Evolutionary conservation across 2,329 filamentous ascomycete genomes (phyloP), one percentile per base, ranked within the genome.

Genomic region (Monosporascus cannonballus): DNA sequence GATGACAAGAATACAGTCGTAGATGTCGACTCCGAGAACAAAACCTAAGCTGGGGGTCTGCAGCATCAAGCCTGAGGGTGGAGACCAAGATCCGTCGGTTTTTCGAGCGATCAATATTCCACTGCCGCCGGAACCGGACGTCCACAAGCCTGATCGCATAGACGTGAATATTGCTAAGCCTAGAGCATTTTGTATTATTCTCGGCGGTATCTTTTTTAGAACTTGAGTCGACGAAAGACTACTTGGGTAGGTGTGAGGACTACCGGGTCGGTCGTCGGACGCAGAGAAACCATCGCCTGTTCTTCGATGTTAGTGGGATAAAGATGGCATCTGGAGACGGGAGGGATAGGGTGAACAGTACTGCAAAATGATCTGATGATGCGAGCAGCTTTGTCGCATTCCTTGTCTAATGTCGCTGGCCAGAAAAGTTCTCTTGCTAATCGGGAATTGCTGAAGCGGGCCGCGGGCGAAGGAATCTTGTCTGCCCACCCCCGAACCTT

Each of bases 111-210:
- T 84, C 39, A 97, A 77, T 39, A 97, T 81, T 49, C 93, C 93
- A 53, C 90, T 93, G 39, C 93, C 93, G 27, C 92, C 92, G 17
- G 91, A 92, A 46, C 93, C 93, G 46, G 89, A 93, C 61, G 96
- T 79, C 89, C 92, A 96, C 34, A 96, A 75, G 14, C 93, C 93
- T 15, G 90, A 93, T 54, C 93, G 86, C 90, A 96, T 96, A 30
- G 90, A 96, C 1, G 92, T 96, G 73, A 96, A 96, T 60, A 97
- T 89, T 51, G 90, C 92, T 53, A 97, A 80, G 11, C 90, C 93
- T 60, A 93, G 90, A 27, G 92, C 91, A 71, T 94, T 89, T 65
- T 89, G 84, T 61, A 97, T 90, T 53, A 96, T 90, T 64, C 86
- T 81, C 53, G 85, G 76, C 0, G 93, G 93, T 27, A 97, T 96